Percentiles rank a stretch among this genome's conserved stretches.
These are phyloP conservation scores for Apodospora peruviana DNA, from an alignment of 495 filamentous ascomycete genomes.

Conservation along the genomic window DNA sequence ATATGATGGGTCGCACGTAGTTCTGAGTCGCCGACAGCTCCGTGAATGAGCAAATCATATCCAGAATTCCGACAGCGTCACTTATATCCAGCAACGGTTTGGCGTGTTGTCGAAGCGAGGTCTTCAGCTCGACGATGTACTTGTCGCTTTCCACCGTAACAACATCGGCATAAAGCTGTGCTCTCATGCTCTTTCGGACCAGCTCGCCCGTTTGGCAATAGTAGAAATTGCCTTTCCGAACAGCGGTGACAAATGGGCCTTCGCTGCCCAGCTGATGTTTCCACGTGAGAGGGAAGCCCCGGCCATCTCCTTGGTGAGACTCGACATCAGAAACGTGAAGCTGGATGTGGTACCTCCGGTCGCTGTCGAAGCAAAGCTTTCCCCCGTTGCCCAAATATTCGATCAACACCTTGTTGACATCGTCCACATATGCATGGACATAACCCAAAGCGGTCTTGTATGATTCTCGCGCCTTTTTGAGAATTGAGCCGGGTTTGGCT, in stretches of 20 bases:
- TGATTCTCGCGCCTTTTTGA: conserved; percentile 80
- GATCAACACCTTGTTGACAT: conserved; percentile 48
- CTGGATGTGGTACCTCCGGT: conserved; percentile 76
- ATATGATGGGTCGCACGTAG: conserved; percentile 75
- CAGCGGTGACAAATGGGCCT: conserved; percentile 59
- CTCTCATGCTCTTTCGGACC: conserved; percentile 56
- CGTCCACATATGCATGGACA: conserved; percentile 61
- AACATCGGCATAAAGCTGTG: conserved; percentile 66
- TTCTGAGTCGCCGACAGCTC: conserved; percentile 70
- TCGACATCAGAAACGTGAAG: conserved; percentile 54
- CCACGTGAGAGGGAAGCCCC: too few species aligned
- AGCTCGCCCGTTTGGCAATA: conserved; percentile 85
- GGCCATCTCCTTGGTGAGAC: too few species aligned
- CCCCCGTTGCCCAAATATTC: conserved; percentile 8
- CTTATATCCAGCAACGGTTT: conserved; percentile 69
- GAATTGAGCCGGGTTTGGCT: conserved; percentile 78
- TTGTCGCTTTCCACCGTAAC: conserved; percentile 72
- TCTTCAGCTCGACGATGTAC: conserved; percentile 63
- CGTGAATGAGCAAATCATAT: conserved; percentile 84
- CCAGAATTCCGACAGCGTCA: conserved; percentile 82
- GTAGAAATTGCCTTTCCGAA: conserved; percentile 63
- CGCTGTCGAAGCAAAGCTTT: conserved; percentile 69
- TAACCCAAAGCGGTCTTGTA: conserved; percentile 83
- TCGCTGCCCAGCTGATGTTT: conserved; percentile 7
- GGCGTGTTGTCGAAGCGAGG: conserved; percentile 60